phyloP scores from a whole-genome alignment of 2,329 filamentous ascomycete species.

The Sclerotinia minor region DNA sequence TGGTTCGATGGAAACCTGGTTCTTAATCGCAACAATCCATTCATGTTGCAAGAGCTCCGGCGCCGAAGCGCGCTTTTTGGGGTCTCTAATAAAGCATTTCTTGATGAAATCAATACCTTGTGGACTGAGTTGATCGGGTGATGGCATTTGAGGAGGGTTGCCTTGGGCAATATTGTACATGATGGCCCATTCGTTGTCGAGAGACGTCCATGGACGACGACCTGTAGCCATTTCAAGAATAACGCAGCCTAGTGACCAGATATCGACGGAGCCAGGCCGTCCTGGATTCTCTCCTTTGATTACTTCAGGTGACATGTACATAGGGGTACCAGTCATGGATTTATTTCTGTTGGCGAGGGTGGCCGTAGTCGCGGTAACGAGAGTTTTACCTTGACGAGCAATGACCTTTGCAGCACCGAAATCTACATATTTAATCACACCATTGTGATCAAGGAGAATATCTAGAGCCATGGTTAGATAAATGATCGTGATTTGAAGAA shows the following conservation, averaged over 20 bases:
- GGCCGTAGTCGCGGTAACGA: slow-evolving; percentile 60
- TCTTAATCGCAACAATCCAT: slow-evolving; percentile 73
- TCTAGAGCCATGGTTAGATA: slow-evolving; percentile 51
- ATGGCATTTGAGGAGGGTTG: slow-evolving; percentile 84
- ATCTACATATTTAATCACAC: slow-evolving; percentile 98
- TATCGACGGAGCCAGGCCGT: slow-evolving; percentile 83
- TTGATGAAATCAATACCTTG: slow-evolving; percentile 85
- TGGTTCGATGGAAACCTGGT: slow-evolving; percentile 61
- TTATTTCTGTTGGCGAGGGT: slow-evolving; percentile 66
- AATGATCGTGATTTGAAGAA: background rate
- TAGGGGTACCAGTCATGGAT: slow-evolving; percentile 95
- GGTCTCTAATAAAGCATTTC: slow-evolving; percentile 84
- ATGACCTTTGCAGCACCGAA: slow-evolving; percentile 98
- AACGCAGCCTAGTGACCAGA: slow-evolving; percentile 96
- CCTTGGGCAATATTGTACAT: slow-evolving; percentile 99
- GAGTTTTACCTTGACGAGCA: slow-evolving; percentile 85
- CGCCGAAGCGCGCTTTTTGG: slow-evolving; percentile 74
- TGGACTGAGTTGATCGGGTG: slow-evolving; percentile 77
- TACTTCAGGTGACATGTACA: slow-evolving; percentile 99
- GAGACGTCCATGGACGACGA: slow-evolving; percentile 86
- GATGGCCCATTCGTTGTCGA: slow-evolving; percentile 99
- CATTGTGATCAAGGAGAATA: slow-evolving; percentile 93
- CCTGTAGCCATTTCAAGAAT: slow-evolving; percentile 98
- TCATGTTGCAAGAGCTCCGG: slow-evolving; percentile 91
- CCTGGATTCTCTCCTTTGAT: slow-evolving; percentile 85